Conservation (phyloP, 2,329 filamentous ascomycete species). For the Lanzia echinophila region DNA sequence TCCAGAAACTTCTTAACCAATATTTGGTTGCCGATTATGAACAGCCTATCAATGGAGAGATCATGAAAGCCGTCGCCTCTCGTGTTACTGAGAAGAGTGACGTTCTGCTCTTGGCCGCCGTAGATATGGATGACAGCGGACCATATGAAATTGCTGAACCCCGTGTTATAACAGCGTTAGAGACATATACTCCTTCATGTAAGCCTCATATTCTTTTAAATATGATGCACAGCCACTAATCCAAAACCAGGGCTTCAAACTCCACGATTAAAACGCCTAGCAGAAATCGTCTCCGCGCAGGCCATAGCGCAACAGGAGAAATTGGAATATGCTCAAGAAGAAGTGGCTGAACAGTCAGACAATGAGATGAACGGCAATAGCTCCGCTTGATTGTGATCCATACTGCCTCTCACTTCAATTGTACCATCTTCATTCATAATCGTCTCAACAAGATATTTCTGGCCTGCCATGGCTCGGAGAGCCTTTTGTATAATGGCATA, state of each 20-base stretch:
- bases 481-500: constrained; percentile 28
- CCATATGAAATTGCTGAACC: constrained; percentile 98
- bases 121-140: constrained; percentile 98
- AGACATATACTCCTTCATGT: constrained; percentile 98
- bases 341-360: constrained; percentile 41
- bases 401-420: constrained; percentile 21
- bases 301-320: constrained; percentile 94
- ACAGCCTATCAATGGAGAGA: constrained; percentile 98
- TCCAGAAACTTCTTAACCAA: constrained; percentile 97
- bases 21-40: constrained; percentile 98
- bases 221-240: constrained; percentile 26
- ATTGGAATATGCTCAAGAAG: constrained; percentile 50
- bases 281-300: constrained; percentile 96
- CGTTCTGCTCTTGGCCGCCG: constrained; percentile 83
- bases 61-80: constrained; percentile 98
- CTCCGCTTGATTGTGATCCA: constrained; percentile 16
- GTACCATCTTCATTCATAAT: constrained; percentile 26
- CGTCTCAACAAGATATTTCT: constrained; percentile 19
- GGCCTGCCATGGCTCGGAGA: constrained; percentile 15
- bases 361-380: constrained; percentile 27
- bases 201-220: constrained; percentile 37
- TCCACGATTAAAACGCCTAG: constrained; percentile 84
- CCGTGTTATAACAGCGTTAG: constrained; percentile 86
- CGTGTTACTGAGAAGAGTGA: constrained; percentile 98
- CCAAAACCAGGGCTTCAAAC: constrained; percentile 75